Base-by-base conservation (phyloP, 1,284 basidiomycete genomes). In the Ceratobasidium sp. region DNA sequence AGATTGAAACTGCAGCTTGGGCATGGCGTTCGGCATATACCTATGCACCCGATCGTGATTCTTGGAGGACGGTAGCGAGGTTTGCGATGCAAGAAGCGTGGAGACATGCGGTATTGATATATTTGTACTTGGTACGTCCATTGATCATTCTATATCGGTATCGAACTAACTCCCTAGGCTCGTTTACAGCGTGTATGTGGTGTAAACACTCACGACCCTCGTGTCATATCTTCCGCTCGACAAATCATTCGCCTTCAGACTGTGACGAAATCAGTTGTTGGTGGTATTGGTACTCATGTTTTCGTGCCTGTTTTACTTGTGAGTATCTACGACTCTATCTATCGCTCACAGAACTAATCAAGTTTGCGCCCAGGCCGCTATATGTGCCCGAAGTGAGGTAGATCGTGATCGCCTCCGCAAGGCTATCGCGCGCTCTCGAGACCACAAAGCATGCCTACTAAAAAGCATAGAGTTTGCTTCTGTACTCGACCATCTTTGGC, bases 91-190 rank as follows among this genome's bases (percentile, higher is more conserved):
- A 58, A 40, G 69, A 71, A 26, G 53, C 23, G 4, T 75, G 72
- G 72, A 63, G 58, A 23, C 72, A 76, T 44, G 72, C 72, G 9
- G 28, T 49, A 7, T 76, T 76, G 61, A 76, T 76, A 26, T 76
- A 76, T 39, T 53, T 76, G 18, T 76, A 76, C 23, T 55, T 76
- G 72, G 71, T 63, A 13, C 20, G 56, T 51, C 3, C 15, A 23
- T 39, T n/a, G 28, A 9, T 33, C 26, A 28, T 26, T 28, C 15
- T 12, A 18, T 18, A 33, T n/a, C 15, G 46, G 12, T 49, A 33
- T 49, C 18, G 46, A 49, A 12, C 10, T 12, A 49, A 49, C 46
- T 12, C 18, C 58, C 13, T 12, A 28, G 3, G 23, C 9, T 26
- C 28, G 4, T 26, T 12, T 26, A 10, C 26, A 73, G 71, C 61